These are phyloP conservation scores for Leccinellum rugosiceps DNA, from an alignment of 768 basidiomycete genomes.

Conservation along the genomic window DNA sequence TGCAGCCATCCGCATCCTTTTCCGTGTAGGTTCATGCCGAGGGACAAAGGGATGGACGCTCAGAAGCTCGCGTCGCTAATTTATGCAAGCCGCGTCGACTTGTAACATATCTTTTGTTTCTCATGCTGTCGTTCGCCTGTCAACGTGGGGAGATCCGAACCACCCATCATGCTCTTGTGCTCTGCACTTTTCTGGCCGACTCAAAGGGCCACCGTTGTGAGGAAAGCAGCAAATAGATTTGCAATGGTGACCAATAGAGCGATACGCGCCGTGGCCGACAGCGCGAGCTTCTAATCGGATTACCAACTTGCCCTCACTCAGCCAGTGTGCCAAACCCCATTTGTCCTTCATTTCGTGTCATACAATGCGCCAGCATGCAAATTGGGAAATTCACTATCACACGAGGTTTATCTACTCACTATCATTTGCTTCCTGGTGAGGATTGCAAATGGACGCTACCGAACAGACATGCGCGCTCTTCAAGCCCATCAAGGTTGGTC, in stretches of 20 bases:
- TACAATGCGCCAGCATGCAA: neutral
- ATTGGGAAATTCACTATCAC: neutral
- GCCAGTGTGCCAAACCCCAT: neutral
- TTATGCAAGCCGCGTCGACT: conserved; percentile 2
- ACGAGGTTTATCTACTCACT: neutral
- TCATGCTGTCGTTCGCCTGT: neutral
- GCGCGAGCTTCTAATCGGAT: neutral
- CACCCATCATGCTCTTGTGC: neutral
- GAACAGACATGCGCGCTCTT: conserved; percentile 35
- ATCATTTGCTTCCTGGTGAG: neutral
- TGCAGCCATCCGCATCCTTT: neutral
- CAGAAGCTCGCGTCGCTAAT: conserved; percentile 13
- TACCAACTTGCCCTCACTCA: neutral
- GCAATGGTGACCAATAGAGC: no score
- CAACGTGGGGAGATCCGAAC: no score
- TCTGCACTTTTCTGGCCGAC: neutral
- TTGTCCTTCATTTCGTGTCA: neutral
- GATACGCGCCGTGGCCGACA: neutral
- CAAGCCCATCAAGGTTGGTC: conserved; percentile 44
- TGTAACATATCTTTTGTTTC: neutral
- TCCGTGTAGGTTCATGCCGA: neutral
- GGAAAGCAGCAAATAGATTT: neutral
- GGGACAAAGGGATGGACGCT: conserved; percentile 6
- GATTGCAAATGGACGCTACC: neutral
- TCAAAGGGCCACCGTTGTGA: neutral